Conservation (phyloP, 768 basidiomycete species). For the Termitomyces titanicus region DNA sequence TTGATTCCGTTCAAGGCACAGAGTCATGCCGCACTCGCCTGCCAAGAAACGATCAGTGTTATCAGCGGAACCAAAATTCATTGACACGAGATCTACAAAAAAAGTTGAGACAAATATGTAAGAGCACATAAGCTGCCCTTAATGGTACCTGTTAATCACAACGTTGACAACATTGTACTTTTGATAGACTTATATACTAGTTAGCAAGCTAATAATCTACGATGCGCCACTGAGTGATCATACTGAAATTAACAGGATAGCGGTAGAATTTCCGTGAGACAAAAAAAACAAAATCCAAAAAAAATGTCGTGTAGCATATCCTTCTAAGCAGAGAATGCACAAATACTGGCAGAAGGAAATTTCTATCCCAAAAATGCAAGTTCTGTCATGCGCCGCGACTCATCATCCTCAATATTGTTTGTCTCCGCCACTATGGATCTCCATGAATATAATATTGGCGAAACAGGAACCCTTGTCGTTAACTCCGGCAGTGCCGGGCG, state of each 20-base stretch:
- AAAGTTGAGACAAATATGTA: not conserved
- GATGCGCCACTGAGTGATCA: slow-evolving; percentile 2
- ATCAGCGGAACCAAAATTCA: slow-evolving; percentile 6
- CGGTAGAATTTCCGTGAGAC: not conserved
- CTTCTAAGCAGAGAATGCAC: not conserved
- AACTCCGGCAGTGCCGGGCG: slow-evolving; percentile 7
- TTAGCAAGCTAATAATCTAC: not conserved
- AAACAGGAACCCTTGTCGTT: slow-evolving; percentile 35
- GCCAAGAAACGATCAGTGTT: not conserved
- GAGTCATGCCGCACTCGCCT: not conserved
- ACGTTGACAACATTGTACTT: too few species aligned
- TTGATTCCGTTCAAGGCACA: not conserved
- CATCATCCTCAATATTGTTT: slow-evolving; percentile 58
- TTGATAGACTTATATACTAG: not conserved
- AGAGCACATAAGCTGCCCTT: not conserved
- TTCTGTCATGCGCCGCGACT: slow-evolving; percentile 67
- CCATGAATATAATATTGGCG: slow-evolving; percentile 56
- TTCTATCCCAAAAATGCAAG: slow-evolving; percentile 57
- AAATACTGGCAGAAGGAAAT: not conserved
- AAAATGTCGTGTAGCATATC: not conserved
- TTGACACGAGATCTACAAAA: not conserved
- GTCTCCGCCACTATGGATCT: slow-evolving; percentile 55
- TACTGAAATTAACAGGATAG: not conserved
- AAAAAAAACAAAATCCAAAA: not conserved
- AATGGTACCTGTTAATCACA: too few species aligned